These are phyloP conservation scores for Kazachstania taianensis DNA, from an alignment of 805 yeast species.

Conservation along the genomic window DNA sequence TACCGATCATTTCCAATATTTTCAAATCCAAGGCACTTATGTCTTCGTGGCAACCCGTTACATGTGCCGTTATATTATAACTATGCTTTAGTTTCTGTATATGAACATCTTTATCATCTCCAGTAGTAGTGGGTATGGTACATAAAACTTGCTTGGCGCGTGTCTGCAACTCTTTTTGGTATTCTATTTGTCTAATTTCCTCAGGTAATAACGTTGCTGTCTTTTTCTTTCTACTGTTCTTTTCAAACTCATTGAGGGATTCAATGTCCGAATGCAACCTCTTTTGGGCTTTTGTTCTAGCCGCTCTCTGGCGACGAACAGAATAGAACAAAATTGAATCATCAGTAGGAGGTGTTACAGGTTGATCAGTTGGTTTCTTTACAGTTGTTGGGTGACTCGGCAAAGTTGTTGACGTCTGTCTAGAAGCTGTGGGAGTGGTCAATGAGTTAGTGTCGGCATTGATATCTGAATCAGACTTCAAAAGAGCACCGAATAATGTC, in stretches of 20 bases:
- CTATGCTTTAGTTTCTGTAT: constrained; percentile 11
- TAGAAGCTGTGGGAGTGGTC: constrained; percentile 3
- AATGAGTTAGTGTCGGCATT: not conserved
- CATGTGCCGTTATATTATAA: constrained; percentile 38
- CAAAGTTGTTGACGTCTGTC: not conserved
- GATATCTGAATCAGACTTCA: constrained; percentile 3
- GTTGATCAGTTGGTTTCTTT: not conserved
- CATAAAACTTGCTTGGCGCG: constrained; percentile 14
- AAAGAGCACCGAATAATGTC: constrained; percentile 4
- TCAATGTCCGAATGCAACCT: constrained; percentile 61
- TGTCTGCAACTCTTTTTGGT: constrained; percentile 21
- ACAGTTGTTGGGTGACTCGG: not conserved
- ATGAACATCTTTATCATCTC: constrained; percentile 8
- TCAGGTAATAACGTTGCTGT: constrained; percentile 29
- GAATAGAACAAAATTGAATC: not conserved
- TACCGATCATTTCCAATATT: constrained; percentile 44
- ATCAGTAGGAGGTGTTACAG: not conserved
- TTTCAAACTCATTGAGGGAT: constrained; percentile 54
- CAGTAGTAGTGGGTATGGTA: constrained; percentile 3
- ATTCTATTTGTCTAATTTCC: constrained; percentile 29
- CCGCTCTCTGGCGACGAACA: constrained; percentile 33
- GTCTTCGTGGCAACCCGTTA: constrained; percentile 56
- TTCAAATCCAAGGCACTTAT: constrained; percentile 35
- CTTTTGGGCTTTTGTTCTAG: constrained; percentile 57
- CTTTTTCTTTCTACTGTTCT: constrained; percentile 34